Conservation (phyloP, 31 red algal genomes). For the Bonnemaisonia californica region DNA sequence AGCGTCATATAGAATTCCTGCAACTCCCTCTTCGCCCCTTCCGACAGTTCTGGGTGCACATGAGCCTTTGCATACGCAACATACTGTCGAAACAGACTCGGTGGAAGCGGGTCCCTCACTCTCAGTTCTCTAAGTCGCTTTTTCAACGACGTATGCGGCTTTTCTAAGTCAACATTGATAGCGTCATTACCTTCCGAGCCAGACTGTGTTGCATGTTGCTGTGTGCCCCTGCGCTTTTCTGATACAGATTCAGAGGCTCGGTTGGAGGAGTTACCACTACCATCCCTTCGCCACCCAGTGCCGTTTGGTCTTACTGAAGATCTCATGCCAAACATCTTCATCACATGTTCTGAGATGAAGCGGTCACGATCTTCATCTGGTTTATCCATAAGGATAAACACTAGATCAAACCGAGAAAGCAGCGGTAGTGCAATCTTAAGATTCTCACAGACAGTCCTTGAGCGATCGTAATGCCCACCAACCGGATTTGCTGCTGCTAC, state of each 20-base stretch:
- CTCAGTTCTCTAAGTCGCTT: slow-evolving; percentile 35
- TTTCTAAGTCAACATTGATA: neutral
- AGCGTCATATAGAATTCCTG: slow-evolving; percentile 79
- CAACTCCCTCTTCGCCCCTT: slow-evolving; percentile 75
- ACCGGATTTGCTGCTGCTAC: slow-evolving; percentile 95
- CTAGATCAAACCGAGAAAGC: slow-evolving; percentile 94
- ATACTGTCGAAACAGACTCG: slow-evolving; percentile 74
- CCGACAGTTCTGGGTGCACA: slow-evolving; percentile 73
- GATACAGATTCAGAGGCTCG: neutral
- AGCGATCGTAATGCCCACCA: slow-evolving; percentile 91
- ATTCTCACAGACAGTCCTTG: slow-evolving; percentile 93
- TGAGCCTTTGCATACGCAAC: slow-evolving; percentile 61
- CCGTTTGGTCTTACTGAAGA: slow-evolving; percentile 5
- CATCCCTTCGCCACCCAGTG: slow-evolving; percentile 14
- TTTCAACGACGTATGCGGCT: slow-evolving; percentile 9
- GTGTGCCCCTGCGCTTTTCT: neutral
- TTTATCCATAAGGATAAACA: slow-evolving; percentile 92
- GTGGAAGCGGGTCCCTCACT: slow-evolving; percentile 58
- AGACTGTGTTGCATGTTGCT: neutral
- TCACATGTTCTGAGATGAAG: slow-evolving; percentile 90
- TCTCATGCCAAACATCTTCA: slow-evolving; percentile 86
- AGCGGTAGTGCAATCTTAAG: slow-evolving; percentile 89
- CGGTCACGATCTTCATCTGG: slow-evolving; percentile 82
- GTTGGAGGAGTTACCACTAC: neutral
- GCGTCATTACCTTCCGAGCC: neutral